These are phyloP conservation scores for Gremmenia infestans DNA, from an alignment of 2,329 filamentous ascomycete species.

Conservation along the genomic window DNA sequence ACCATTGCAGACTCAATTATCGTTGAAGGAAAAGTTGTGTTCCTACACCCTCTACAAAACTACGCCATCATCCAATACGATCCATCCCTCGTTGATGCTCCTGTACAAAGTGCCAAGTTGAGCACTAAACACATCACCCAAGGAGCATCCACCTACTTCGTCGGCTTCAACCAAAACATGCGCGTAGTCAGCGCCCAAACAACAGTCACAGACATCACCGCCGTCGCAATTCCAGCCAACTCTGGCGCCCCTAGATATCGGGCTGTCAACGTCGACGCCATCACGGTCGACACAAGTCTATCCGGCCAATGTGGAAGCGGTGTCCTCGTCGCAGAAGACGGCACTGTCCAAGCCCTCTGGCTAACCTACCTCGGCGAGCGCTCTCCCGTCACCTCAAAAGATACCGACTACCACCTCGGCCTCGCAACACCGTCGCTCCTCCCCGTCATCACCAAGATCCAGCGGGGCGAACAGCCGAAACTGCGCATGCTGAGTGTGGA, in stretches of 20 bases:
- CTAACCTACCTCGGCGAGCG: constrained; percentile 94
- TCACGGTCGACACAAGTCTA: constrained; percentile 91
- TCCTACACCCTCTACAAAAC: constrained; percentile 94
- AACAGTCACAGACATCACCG: constrained; percentile 93
- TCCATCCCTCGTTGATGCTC: constrained; percentile 84
- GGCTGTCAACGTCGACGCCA: constrained; percentile 92
- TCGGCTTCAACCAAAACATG: constrained; percentile 96
- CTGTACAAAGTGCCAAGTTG: constrained; percentile 82
- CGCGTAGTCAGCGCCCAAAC: constrained; percentile 92
- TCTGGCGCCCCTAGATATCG: constrained; percentile 86
- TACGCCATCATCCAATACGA: constrained; percentile 96
- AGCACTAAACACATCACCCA: constrained; percentile 81
- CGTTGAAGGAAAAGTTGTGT: constrained; percentile 88
- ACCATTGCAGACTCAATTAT: constrained; percentile 97
- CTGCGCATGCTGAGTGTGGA: constrained; percentile 91
- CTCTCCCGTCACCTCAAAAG: constrained; percentile 69
- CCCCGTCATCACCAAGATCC: constrained; percentile 83
- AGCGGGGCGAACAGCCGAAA: constrained; percentile 70
- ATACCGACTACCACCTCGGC: constrained; percentile 95
- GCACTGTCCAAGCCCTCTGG: constrained; percentile 93
- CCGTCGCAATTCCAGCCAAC: constrained; percentile 93
- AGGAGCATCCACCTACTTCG: constrained; percentile 90
- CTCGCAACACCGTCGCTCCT: constrained; percentile 83
- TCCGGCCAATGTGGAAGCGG: constrained; percentile 91
- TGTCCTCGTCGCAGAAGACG: constrained; percentile 83